Conservation (phyloP, 176 grass and related monocot genomes). For the Calamus simplicifolius region DNA sequence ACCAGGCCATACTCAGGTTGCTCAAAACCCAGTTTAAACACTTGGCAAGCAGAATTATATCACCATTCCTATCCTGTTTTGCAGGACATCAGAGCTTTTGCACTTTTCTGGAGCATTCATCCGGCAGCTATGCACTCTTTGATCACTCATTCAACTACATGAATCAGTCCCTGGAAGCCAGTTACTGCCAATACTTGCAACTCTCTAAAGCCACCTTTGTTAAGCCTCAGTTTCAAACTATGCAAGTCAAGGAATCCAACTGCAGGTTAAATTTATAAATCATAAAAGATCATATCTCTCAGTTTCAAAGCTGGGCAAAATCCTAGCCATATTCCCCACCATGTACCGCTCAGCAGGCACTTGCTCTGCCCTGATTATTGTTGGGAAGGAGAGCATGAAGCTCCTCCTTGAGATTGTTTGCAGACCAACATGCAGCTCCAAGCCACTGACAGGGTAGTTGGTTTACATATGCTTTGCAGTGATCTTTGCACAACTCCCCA, state of each 20-base stretch:
- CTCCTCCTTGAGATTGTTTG: constrained; percentile 57
- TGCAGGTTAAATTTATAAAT: too few species aligned
- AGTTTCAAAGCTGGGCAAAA: constrained; percentile 60
- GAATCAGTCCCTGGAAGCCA: constrained; percentile 60
- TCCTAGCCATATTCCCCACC: constrained; percentile 48
- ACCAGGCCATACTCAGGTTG: too few species aligned
- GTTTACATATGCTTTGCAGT: constrained; percentile 68
- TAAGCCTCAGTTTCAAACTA: background rate
- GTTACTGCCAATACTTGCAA: constrained; percentile 77
- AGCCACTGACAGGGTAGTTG: constrained; percentile 68
- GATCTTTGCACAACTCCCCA: constrained; percentile 77
- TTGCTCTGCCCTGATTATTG: constrained; percentile 72
- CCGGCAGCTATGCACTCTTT: constrained; percentile 94
- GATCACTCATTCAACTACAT: constrained; percentile 76
- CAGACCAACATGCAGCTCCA: constrained; percentile 36
- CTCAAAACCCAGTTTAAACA: too few species aligned
- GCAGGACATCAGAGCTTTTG: constrained; percentile 75
- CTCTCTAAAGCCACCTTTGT: constrained; percentile 62
- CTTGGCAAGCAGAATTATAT: too few species aligned
- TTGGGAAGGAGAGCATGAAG: constrained; percentile 78
- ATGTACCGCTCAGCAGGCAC: constrained; percentile 86
- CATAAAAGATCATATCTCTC: background rate
- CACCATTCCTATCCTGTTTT: background rate
- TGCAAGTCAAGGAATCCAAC: too few species aligned
- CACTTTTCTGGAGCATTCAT: constrained; percentile 63